Evolutionary conservation across 2,329 filamentous ascomycete genomes (phyloP), one percentile per base, ranked within the genome.

Genomic region (Colletotrichum chrysophilum): DNA sequence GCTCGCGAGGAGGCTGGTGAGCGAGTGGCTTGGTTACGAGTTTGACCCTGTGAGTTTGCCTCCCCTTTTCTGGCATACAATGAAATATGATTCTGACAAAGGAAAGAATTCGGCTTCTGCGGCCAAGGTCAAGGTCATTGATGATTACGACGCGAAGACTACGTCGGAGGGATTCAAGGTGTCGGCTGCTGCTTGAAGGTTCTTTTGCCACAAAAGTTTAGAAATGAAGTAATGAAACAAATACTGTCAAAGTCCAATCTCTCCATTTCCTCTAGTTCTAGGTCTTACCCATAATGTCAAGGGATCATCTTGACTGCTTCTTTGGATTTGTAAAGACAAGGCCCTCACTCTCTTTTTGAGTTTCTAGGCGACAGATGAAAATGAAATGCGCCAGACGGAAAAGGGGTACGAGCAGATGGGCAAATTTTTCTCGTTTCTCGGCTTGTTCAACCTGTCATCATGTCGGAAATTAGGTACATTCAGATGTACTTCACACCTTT

Each of bases 1-100:
- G 86, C 85, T 97, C 55, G 95, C 95, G 64, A 90, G 95, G 80
- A 88, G 94, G 80, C 83, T 97, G 80, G 95, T 92, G 1, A 92
- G 89, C 82, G 95, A 97, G 87, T 98, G 94, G 95, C 83, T 97
- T 43, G 93, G 91, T n/a, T 96, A 97, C 84, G 88, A 92, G 76
- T 97, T 97, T 85, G 95, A 97, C 84, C 87, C 89, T 70, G 85
- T 84, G 76, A 91, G 90, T 84, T 88, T 58, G 6, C 14, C 7
- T 9, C 21, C 7, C 13, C 10, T n/a, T 21, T 13, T 48, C 8
- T 14, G 28, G 16, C 6, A 7, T 9, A n/a, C 2, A 34, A 21
- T 34, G 24, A 5, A 2, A 7, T 5, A n/a, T 36, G 18, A 10
- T 32, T 13, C 36, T 74, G 4, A 66, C n/a, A 10, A 32, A 14